These are phyloP conservation scores for Agroathelia rolfsii DNA, from an alignment of 1,284 basidiomycete species.

Conservation along the genomic window DNA sequence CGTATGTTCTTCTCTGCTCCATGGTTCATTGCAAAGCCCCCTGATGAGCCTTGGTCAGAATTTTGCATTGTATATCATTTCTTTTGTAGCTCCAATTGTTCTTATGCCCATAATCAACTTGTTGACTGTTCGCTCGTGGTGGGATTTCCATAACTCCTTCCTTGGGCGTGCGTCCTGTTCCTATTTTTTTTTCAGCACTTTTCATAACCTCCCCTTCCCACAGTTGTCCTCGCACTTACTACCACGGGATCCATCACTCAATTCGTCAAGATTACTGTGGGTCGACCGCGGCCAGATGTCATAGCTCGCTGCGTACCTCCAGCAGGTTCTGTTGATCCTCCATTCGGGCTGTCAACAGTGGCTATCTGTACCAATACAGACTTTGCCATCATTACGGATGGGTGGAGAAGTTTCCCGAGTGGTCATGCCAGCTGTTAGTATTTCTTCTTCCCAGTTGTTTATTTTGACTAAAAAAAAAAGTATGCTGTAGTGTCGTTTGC, in stretches of 20 bases:
- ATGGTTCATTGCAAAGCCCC: too few relatives aligned
- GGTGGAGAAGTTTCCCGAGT: conserved; percentile 90
- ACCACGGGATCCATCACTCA: conserved; percentile 80
- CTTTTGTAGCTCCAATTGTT: conserved; percentile 56
- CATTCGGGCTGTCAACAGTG: conserved; percentile 66
- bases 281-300: conserved; percentile 82
- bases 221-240: conserved; percentile 66
- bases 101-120: conserved; percentile 63
- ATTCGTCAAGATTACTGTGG: conserved; percentile 80
- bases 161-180: conserved; percentile 53
- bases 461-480: conserved; percentile 1
- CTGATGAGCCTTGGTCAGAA: conserved; percentile 24
- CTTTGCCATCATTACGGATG: conserved; percentile 55
- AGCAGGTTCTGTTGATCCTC: conserved; percentile 54
- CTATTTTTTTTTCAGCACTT: conserved; percentile 12
- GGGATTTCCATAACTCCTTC: conserved; percentile 81
- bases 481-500: conserved; percentile 71
- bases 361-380: conserved; percentile 75
- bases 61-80: conserved; percentile 56
- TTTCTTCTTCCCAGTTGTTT: neutral
- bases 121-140: conserved; percentile 66
- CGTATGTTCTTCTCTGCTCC: conserved; percentile 27
- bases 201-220: conserved; percentile 5
- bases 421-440: conserved; percentile 78
- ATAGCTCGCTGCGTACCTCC: conserved; percentile 77